phyloP scores from a whole-genome alignment of 2,329 filamentous ascomycete genomes.

The Boeremia lycopersici region DNA sequence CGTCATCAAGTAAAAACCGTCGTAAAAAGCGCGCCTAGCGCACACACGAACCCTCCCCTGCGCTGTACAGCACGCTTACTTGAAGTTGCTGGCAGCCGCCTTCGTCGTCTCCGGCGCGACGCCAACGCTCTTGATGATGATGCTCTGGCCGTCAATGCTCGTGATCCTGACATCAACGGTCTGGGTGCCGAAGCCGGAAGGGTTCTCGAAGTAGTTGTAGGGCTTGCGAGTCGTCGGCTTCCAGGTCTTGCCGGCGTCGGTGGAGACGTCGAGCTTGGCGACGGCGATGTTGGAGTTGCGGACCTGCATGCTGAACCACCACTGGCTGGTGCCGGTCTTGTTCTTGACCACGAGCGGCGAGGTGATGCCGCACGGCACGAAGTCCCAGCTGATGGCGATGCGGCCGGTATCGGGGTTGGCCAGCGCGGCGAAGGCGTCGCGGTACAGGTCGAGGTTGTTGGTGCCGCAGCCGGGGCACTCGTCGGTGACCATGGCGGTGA shows the following conservation, averaged over 20 bases:
- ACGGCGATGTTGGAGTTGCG: slow-evolving; percentile 66
- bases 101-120: slow-evolving; percentile 44
- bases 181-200: slow-evolving; percentile 61
- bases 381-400: slow-evolving; percentile 58
- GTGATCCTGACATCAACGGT: slow-evolving; percentile 64
- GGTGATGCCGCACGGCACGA: slow-evolving; percentile 59
- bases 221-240: slow-evolving; percentile 58
- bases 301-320: slow-evolving; percentile 69
- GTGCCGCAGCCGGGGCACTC: slow-evolving; percentile 61
- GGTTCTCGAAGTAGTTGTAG: slow-evolving; percentile 66
- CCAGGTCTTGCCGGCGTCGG: slow-evolving; percentile 65
- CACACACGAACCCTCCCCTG: background rate
- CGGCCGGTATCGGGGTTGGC: slow-evolving; percentile 53
- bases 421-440: slow-evolving; percentile 57
- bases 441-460: slow-evolving; percentile 63
- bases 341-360: slow-evolving; percentile 58
- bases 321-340: slow-evolving; percentile 58
- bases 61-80: slow-evolving; percentile 1
- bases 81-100: slow-evolving; percentile 44
- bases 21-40: background rate
- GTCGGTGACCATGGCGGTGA: slow-evolving; percentile 70
- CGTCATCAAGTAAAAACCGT: slow-evolving; percentile 14
- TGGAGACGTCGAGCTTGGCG: slow-evolving; percentile 64
- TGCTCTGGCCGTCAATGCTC: slow-evolving; percentile 56
- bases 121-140: slow-evolving; percentile 60